phyloP scores from a whole-genome alignment of 2,329 filamentous ascomycete genomes.

The Aspergillus chevalieri region DNA sequence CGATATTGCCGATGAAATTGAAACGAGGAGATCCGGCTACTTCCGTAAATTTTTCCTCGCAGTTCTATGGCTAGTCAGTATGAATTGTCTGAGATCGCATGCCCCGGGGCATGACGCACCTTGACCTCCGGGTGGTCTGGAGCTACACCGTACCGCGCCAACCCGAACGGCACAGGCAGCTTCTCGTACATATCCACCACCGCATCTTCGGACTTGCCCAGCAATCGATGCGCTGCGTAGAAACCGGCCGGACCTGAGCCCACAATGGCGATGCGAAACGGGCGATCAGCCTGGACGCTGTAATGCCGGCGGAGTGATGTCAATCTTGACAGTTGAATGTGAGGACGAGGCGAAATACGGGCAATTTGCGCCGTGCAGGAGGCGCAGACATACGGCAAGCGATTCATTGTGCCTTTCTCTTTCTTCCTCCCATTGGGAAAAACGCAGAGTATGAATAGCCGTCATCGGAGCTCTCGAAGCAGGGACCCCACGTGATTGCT shows the following conservation, averaged over 20 bases:
- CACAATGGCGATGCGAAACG: constrained; percentile 76
- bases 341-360: constrained; percentile 4
- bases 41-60: constrained; percentile 86
- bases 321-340: constrained; percentile 2
- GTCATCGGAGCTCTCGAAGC: neutral
- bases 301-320: constrained; percentile 17
- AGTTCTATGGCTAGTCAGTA: constrained; percentile 58
- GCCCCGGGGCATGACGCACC: constrained; percentile 45
- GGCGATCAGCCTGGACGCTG: constrained; percentile 36
- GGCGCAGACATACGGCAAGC: constrained; percentile 22
- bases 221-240: constrained; percentile 81
- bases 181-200: constrained; percentile 94
- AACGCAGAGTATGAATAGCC: neutral
- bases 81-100: neutral
- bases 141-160: constrained; percentile 92
- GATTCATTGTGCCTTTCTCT: constrained; percentile 6
- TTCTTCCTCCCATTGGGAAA: neutral
- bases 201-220: constrained; percentile 66
- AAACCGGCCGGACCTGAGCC: constrained; percentile 95
- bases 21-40: constrained; percentile 77
- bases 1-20: constrained; percentile 84
- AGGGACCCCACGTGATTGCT: neutral
- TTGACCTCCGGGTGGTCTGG: constrained; percentile 98
- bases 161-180: constrained; percentile 82
- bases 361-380: constrained; percentile 21